Evolutionary conservation across 2,329 filamentous ascomycete genomes (phyloP).

Genomic region (Harringtonia aguacate): DNA sequence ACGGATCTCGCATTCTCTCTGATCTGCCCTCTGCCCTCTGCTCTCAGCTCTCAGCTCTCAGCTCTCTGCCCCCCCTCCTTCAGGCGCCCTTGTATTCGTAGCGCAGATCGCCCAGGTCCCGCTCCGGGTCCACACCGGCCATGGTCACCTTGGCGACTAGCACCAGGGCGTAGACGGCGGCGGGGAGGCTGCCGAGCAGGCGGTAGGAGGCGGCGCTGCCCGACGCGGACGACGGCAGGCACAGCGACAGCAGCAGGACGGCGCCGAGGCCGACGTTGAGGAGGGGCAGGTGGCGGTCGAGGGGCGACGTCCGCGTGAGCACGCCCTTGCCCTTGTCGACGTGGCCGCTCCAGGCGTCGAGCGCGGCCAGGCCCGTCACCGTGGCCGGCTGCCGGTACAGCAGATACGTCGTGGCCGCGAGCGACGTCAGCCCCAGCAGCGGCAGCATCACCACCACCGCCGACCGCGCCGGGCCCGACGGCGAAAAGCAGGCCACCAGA

Average conservation of each 20-base stretch:
- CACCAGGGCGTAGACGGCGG: conserved; percentile 48
- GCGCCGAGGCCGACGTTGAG: conserved; percentile 48
- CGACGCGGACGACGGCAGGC: conserved; percentile 18
- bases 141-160: conserved; percentile 55
- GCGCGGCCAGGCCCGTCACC: conserved; percentile 36
- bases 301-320: conserved; percentile 21
- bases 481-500: conserved; percentile 19
- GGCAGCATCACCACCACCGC: conserved; percentile 27
- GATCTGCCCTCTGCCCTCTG: no score
- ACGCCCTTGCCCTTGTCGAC: conserved; percentile 15
- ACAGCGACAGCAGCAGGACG: conserved; percentile 35
- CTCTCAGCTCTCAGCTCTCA: no score
- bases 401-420: conserved; percentile 51
- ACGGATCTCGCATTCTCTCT: no score
- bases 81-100: conserved; percentile 61
- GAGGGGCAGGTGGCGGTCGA: conserved; percentile 48
- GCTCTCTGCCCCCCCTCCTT: neutral
- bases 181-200: conserved; percentile 38
- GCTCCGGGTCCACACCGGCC: conserved; percentile 56
- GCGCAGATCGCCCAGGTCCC: conserved; percentile 49
- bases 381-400: conserved; percentile 45
- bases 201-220: conserved; percentile 18
- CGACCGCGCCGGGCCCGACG: conserved; percentile 13
- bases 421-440: conserved; percentile 50
- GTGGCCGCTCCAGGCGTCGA: conserved; percentile 33